Base-by-base conservation (phyloP, 805 yeast genomes). In the Wickerhamomyces mucosus region DNA sequence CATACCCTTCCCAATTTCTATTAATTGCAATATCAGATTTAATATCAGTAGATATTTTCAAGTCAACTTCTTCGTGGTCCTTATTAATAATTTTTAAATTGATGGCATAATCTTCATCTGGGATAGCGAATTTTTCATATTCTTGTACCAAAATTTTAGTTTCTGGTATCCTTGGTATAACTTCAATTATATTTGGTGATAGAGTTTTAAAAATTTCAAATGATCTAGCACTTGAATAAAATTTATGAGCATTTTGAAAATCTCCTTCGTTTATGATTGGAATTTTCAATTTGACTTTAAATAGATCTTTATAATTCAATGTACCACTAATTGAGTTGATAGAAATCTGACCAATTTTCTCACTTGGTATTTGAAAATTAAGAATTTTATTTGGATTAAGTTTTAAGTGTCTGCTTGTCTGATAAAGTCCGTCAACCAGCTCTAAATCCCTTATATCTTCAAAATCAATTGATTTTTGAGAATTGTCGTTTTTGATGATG, bases 91-190 rank as follows among this genome's bases (percentile, higher is more conserved):
- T 34, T 8, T 32, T 32, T 1, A 65, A 15, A 0, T 31, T 34
- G 11, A 53, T 16, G 1, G 46, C 43, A 15, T 55, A 40, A 0
- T 29, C 37, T 33, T 63, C 63, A 9, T 64, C 63, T 19, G 46
- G 42, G 27, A 50, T 49, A 1, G 53, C 59, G 26, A 21, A 18
- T 5, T 37, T 34, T 6, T 55, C 51, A 0, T 49, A 31, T 15
- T 48, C 39, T 2, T 39, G 41, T 6, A 61, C 32, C 0, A 28
- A 27, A 5, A 58, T 43, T 14, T 41, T 47, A 0, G 58, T 48
- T 4, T 54, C 43, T 6, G 72, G 72, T 3, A 55, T 43, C 29
- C 62, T 55, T 12, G 72, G 69, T 7, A 61, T 42, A 4, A 62
- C 50, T 22, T 56, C 56, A 18, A 39, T 36, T 6, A 33, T 22